Base-by-base conservation (phyloP, 2,329 filamentous ascomycete genomes). In the Fusarium heterosporum region DNA sequence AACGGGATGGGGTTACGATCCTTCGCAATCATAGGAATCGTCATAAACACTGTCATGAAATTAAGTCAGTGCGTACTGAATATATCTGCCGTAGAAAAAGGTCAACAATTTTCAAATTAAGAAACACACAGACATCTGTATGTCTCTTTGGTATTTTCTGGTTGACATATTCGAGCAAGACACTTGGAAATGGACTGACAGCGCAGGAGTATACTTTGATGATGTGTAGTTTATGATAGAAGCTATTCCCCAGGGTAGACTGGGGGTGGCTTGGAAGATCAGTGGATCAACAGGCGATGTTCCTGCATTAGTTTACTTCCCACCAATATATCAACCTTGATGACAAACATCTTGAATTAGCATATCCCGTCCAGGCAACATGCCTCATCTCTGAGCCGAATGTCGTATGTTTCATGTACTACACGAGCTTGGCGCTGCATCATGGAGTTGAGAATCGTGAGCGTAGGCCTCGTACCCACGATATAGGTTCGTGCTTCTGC, bases 1-100 rank as follows among this genome's bases (percentile, higher is more conserved):
- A 68, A 65, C 60, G 25, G 47, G 51, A 61, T 40, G 43, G 51
- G 42, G 16, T 26, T 22, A 34, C 50, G 32, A 67, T 55, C 63
- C 63, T 60, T 36, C 46, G 34, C 29, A 68, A 64, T 45, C 29
- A 56, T n/a, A n/a, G 34, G 17, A 11, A 38, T 39, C 13, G 34
- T 29, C 42, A 36, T 36, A 8, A 36, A 36, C 16, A n/a, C 4
- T 16, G n/a, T 11, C 7, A n/a, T 17, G n/a, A 36, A n/a, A 16
- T 36, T n/a, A n/a, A n/a, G 34, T 36, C 34, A 16, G 8, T n/a
- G 4, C 32, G 7, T 17, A 5, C n/a, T 10, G 34, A n/a, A 17
- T 36, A 22, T 16, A 17, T 38, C 38, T 13, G 14, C 30, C 30
- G 29, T 25, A 22, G n/a, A 48, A 14, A 12, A 41, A n/a, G 43